A percentile compares a stretch with the other conserved stretches of the same genome.
phyloP scores from a whole-genome alignment of 2,329 filamentous ascomycete species.

The Cordyceps tenuipes region DNA sequence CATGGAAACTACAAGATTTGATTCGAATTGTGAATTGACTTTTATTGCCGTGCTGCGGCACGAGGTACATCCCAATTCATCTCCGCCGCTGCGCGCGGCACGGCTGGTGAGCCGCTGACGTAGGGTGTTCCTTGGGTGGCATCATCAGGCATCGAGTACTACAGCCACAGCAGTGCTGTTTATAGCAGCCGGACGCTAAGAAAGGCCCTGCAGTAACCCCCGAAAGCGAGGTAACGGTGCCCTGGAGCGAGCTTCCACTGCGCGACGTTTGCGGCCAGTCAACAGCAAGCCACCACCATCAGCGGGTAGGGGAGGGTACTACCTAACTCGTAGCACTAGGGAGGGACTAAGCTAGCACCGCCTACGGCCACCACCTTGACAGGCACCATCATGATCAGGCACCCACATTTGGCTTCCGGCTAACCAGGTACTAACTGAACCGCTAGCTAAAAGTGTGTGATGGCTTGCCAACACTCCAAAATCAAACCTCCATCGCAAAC shows the following conservation, averaged over 20 bases:
- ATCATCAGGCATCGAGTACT: neutral
- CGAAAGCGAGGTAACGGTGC: neutral
- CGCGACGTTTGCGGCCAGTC: neutral
- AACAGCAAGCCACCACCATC: neutral
- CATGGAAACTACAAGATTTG: no score
- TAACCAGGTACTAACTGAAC: no score
- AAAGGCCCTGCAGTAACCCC: neutral
- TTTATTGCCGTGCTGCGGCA: no score
- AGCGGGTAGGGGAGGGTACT: neutral
- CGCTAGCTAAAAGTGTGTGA: no score
- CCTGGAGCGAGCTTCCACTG: neutral
- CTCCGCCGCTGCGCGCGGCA: neutral
- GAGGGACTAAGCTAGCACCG: no score
- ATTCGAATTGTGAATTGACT: no score
- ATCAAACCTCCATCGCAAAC: conserved; percentile 9
- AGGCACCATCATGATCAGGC: neutral
- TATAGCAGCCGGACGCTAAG: neutral
- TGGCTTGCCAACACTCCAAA: neutral
- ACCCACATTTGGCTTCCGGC: neutral
- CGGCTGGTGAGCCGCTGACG: neutral
- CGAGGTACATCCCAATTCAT: no score
- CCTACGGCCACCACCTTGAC: neutral
- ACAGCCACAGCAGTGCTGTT: neutral
- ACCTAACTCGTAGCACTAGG: no score
- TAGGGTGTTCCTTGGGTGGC: neutral